Conservation (phyloP, 345 rosid genomes). For the Salix brachista region DNA sequence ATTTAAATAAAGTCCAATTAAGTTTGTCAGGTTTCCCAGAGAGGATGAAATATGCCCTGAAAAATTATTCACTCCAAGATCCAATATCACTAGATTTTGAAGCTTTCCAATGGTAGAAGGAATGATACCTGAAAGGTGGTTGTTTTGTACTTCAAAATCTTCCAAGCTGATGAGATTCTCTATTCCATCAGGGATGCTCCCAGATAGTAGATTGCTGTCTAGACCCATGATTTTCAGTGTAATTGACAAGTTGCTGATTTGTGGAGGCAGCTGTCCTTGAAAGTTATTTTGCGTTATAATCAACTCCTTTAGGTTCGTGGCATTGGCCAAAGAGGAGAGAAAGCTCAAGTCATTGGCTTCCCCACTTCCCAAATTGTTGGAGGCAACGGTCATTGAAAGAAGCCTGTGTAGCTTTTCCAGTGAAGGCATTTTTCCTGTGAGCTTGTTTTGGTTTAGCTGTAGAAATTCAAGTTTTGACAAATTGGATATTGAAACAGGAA, state of each 20-base stretch:
- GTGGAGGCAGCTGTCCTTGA: not conserved
- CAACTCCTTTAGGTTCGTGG: not conserved
- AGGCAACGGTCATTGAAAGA: not conserved
- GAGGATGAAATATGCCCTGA: constrained; percentile 2
- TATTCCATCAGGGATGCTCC: constrained; percentile 9
- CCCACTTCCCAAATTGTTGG: constrained; percentile 3
- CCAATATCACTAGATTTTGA: not conserved
- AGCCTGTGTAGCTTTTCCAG: not conserved
- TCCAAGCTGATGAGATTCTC: not conserved
- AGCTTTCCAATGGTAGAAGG: constrained; percentile 5
- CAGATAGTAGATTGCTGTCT: not conserved
- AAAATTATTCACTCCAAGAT: not conserved
- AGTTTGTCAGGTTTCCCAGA: not conserved
- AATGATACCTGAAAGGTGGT: constrained; percentile 1
- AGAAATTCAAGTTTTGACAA: not conserved
- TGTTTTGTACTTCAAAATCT: not conserved
- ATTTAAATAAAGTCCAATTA: not conserved
- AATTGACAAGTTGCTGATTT: not conserved
- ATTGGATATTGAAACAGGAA: constrained; percentile 9
- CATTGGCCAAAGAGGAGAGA: constrained; percentile 6
- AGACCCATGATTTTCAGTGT: not conserved
- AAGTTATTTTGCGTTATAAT: not conserved
- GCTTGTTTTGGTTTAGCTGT: not conserved
- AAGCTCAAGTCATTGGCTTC: not conserved
- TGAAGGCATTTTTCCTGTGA: constrained; percentile 3